These are phyloP conservation scores for Panus rudis DNA, from an alignment of 768 basidiomycete genomes.

Conservation along the genomic window DNA sequence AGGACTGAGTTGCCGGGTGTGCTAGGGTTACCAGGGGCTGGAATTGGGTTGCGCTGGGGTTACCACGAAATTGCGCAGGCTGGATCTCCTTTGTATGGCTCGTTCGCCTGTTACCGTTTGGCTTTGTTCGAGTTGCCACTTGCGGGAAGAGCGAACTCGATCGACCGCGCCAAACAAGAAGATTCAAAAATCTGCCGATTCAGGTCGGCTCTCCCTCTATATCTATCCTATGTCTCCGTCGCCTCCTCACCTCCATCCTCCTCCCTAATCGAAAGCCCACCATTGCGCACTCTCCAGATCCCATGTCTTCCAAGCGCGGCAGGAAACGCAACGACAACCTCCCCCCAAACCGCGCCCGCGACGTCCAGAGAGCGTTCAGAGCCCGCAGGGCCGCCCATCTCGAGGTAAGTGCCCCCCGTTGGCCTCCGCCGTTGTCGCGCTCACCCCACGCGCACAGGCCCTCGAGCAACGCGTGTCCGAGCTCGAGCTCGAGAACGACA, in stretches of 20 bases:
- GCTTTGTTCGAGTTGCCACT: too few relatives aligned
- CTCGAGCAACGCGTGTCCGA: conserved; percentile 75
- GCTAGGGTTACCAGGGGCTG: too few relatives aligned
- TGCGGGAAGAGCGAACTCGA: conserved; percentile 10
- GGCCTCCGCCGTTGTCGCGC: conserved; percentile 25
- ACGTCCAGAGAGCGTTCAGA: conserved; percentile 85
- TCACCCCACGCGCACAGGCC: conserved; percentile 40
- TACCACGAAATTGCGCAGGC: too few relatives aligned
- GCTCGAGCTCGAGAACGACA: conserved; percentile 78
- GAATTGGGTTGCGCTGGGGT: too few relatives aligned
- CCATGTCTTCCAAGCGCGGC: conserved; percentile 82
- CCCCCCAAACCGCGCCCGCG: conserved; percentile 76
- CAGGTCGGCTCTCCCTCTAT: conserved; percentile 20
- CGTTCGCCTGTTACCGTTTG: too few relatives aligned
- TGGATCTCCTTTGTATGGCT: too few relatives aligned
- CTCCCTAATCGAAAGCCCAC: conserved; percentile 12
- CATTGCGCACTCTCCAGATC: conserved; percentile 9
- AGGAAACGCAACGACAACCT: conserved; percentile 78
- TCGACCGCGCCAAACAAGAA: conserved; percentile 24
- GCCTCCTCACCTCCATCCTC: conserved; percentile 29
- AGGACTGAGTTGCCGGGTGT: too few relatives aligned
- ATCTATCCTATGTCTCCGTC: conserved; percentile 26
- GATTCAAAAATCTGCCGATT: conserved; percentile 16
- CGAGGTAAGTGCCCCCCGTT: conserved; percentile 40
- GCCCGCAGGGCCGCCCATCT: conserved; percentile 85